Percentiles rank a stretch among this genome's conserved stretches.
Conservation (phyloP, 1,284 basidiomycete genomes). For the Marasmius tenuissimus region DNA sequence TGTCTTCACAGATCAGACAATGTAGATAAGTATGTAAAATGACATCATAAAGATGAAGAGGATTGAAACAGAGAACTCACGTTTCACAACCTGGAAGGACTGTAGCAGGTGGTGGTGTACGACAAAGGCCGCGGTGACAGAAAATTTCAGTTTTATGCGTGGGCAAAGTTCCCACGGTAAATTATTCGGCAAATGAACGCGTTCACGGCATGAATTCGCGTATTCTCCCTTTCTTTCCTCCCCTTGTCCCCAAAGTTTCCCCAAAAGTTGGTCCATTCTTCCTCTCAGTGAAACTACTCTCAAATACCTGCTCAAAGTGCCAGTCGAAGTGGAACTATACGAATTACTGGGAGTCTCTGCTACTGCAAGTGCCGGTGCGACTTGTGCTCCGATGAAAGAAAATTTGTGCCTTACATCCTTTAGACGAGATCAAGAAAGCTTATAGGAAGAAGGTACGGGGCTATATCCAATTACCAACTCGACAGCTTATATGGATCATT, state of each 20-base stretch:
- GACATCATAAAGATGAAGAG: conserved; percentile 43
- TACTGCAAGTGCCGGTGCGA: conserved; percentile 67
- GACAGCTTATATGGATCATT: conserved; percentile 20
- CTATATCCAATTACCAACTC: conserved; percentile 8
- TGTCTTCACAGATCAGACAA: conserved; percentile 71
- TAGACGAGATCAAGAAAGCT: conserved; percentile 89
- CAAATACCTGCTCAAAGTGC: conserved; percentile 44
- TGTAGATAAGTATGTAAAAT: conserved; percentile 75
- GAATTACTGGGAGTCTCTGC: conserved; percentile 75
- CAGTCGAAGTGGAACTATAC: conserved; percentile 74
- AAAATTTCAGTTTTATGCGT: neutral
- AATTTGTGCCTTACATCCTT: neutral
- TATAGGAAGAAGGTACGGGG: conserved; percentile 81
- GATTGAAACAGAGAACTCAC: conserved; percentile 12
- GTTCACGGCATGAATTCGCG: conserved; percentile 8
- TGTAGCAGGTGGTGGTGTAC: neutral
- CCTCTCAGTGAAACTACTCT: neutral
- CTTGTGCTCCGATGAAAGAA: conserved; percentile 14
- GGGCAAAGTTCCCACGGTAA: conserved; percentile 17
- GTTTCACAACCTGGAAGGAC: neutral
- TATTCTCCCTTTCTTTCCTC: neutral
- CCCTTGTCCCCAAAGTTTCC: neutral
- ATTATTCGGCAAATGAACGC: neutral
- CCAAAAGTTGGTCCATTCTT: neutral
- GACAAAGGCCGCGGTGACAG: neutral